Evolutionary conservation across 2,329 filamentous ascomycete genomes (phyloP), one percentile per base, ranked within the genome.

Genomic region (Colletotrichum incanum): DNA sequence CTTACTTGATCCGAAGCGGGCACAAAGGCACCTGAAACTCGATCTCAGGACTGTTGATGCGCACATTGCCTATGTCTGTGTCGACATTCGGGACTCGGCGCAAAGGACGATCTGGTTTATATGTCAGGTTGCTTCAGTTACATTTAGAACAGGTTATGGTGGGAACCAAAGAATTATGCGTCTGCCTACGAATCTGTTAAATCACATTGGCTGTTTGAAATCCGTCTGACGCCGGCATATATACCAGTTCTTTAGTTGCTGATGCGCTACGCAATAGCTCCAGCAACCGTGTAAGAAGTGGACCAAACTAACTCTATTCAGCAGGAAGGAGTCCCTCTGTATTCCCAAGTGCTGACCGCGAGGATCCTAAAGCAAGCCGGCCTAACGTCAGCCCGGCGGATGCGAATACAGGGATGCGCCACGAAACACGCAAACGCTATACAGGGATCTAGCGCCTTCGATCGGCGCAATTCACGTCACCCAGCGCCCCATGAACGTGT

Each of bases 351-450:
- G 43, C 43, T 16, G 43, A 52, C 26, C 47, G 7, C 16, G 9
- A 9, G 18, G 26, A 26, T 11, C 31, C 18, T n/a, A 18, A 8
- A 52, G 61, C 67, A 26, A 65, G 61, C 16, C 67, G 67, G 67
- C 37, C 26, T 5, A 54, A 69, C 34, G 34, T 65, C 52, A 39
- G 28, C 2, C 67, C 67, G 52, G 41, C 31, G n/a, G 28, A 43
- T 50, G 59, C n/a, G 39, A 28, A 16, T 39, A 1, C 23, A 39
- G 34, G n/a, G 12, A 41, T 39, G 60, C 45, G 59, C 39, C 31
- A 16, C 20, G 23, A 26, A 23, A 59, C 52, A 9, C 26, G 11
- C 50, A 39, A 20, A 14, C 31, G 59, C 43, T 16, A 39, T 26
- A 5, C 18, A 12, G n/a, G 26, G 37, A 18, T 3, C 20, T 66